These are phyloP conservation scores for Centaurea solstitialis DNA, from an alignment of 129 eudicot species.

Conservation along the genomic window DNA sequence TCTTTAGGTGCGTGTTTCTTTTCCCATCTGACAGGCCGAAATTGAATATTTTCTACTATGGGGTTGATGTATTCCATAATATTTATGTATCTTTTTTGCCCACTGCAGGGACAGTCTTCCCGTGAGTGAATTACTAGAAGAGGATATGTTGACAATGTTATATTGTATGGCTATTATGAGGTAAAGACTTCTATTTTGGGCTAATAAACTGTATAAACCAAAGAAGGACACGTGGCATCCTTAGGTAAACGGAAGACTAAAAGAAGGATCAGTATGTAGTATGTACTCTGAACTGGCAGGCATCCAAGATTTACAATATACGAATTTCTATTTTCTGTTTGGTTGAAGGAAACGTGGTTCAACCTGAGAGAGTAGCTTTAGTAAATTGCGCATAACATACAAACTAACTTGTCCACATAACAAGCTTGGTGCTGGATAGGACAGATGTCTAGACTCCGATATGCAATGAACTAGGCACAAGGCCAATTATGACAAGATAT, in stretches of 20 bases:
- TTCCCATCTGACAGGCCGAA: not conserved
- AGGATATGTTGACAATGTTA: slow-evolving; percentile 71
- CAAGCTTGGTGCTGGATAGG: not conserved
- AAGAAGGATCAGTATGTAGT: not conserved
- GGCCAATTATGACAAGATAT: not conserved
- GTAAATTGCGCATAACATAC: too few relatives aligned
- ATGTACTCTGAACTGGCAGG: not conserved
- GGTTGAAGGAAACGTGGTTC: too few relatives aligned
- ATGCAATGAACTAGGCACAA: not conserved
- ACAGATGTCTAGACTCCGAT: not conserved
- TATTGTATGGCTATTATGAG: slow-evolving; percentile 89
- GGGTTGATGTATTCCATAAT: not conserved
- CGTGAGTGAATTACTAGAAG: slow-evolving; percentile 43
- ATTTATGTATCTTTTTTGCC: not conserved
- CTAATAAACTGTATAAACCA: not conserved
- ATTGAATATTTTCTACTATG: not conserved
- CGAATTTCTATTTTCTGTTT: not conserved
- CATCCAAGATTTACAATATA: not conserved
- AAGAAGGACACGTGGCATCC: not conserved
- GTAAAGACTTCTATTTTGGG: slow-evolving; percentile 24
- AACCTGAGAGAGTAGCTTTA: too few relatives aligned
- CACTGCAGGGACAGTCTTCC: slow-evolving; percentile 48
- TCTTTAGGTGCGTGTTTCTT: slow-evolving; percentile 45
- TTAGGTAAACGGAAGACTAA: not conserved
- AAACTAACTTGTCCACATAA: too few relatives aligned